Conservation (phyloP, 805 yeast species). For the Diddensiella transvaalensis region DNA sequence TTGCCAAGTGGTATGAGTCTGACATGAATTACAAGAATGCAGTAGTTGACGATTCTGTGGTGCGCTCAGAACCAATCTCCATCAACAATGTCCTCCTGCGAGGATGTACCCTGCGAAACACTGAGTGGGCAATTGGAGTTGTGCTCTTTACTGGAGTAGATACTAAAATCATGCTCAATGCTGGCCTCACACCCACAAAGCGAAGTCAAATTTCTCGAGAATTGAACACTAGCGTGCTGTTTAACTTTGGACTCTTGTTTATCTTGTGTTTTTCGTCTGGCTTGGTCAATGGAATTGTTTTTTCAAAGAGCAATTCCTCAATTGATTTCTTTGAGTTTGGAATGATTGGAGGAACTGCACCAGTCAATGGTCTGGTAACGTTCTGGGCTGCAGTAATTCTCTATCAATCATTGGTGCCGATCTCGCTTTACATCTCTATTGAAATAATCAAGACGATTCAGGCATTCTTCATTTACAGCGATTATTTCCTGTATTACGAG, state of each 20-base stretch:
- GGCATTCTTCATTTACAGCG: conserved; percentile 73
- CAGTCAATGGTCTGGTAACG: conserved; percentile 63
- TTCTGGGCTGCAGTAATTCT: conserved; percentile 72
- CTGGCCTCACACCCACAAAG: conserved; percentile 78
- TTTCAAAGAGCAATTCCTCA: conserved; percentile 42
- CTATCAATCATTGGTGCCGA: conserved; percentile 76
- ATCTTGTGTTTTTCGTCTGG: conserved; percentile 68
- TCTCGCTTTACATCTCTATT: conserved; percentile 72
- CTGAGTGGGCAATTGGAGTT: conserved; percentile 71
- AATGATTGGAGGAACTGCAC: conserved; percentile 57
- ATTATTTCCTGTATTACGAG: conserved; percentile 64
- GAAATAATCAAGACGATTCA: conserved; percentile 78
- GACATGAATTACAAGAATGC: conserved; percentile 1
- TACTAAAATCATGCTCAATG: conserved; percentile 74
- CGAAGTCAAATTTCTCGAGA: conserved; percentile 64
- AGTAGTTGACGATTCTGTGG: conserved; percentile 22
- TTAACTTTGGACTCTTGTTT: conserved; percentile 63
- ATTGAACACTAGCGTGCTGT: conserved; percentile 61
- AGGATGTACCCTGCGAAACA: conserved; percentile 72
- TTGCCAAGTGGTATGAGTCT: conserved; percentile 44
- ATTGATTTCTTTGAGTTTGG: conserved; percentile 58
- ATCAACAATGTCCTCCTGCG: conserved; percentile 65
- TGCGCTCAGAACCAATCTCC: conserved; percentile 51
- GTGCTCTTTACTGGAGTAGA: conserved; percentile 74
- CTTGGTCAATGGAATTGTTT: conserved; percentile 63